Evolutionary conservation across 192 early-diverging fungal genomes (phyloP), one percentile per base, ranked within the genome.

Genomic region (Linnemannia hyalina): DNA sequence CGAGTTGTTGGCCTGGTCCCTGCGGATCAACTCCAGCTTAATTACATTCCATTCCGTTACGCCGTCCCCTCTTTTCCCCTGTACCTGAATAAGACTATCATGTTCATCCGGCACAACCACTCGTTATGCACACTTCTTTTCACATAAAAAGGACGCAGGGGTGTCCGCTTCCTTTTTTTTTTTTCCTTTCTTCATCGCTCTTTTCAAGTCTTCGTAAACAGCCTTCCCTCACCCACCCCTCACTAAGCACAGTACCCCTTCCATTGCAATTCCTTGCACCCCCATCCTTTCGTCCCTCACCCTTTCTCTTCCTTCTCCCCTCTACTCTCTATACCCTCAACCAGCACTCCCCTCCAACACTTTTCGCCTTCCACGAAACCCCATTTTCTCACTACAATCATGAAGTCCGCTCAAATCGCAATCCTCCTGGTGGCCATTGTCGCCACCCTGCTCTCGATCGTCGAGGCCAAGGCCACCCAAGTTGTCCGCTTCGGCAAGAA

Each of bases 371-470:
- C 29, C 15, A 55, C 35, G 11, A 26, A n/a, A 35, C 26, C 68
- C 78, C 42, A 46, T 76, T 40, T 78, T 85, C 70, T 10, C 36
- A 40, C 63, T 35, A 54, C 7, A 68, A 81, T 63, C 74, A 86
- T 86, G 84, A 86, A 86, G 79, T 70, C 77, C 73, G 23, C 78
- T 75, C 84, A 81, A 41, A 38, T 86, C n/a, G 71, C 84, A 41
- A 32, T 78, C 16, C 84, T 86, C 54, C 26, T 86, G 40, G 41
- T 86, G 49, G 76, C 72, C 68, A n/a, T 86, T 26, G 41, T 78
- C 44, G 22, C 78, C 36, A 80, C 79, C 74, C 38, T 86, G 41
- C n/a, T 74, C 69, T 55, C 84, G 18, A n/a, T 74, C n/a, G 79
- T 55, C 47, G 84, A 86, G 35, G 84, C 84, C 26, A 41, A 8